Conservation (phyloP, 2,329 filamentous ascomycete genomes). For the Calonectria pseudoreteaudii region DNA sequence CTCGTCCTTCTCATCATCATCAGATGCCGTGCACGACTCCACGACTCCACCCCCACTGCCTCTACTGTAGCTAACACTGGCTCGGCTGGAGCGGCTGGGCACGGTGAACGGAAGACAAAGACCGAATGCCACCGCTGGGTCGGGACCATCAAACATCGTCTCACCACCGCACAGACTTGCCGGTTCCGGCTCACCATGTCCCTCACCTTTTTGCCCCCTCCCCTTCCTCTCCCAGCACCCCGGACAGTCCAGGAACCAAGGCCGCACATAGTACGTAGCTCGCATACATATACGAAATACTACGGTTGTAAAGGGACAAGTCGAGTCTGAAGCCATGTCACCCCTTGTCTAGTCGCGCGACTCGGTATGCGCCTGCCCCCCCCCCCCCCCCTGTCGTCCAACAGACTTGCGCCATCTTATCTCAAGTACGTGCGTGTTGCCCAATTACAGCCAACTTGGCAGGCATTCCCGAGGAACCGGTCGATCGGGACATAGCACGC, state of each 20-base stretch:
- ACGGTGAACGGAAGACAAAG: conserved; percentile 27
- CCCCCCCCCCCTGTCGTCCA: background rate
- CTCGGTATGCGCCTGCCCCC: background rate
- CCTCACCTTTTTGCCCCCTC: background rate
- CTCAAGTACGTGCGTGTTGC: background rate
- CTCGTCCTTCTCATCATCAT: conserved; percentile 4
- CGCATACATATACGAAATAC: conserved; percentile 23
- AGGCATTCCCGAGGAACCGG: conserved; percentile 21
- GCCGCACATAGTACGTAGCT: background rate
- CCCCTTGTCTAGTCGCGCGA: conserved; percentile 7
- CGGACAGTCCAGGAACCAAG: conserved; percentile 3
- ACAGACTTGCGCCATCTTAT: conserved; percentile 1
- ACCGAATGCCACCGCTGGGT: conserved; percentile 15
- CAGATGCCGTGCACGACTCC: conserved; percentile 18
- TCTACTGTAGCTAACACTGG: background rate
- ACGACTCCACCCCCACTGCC: conserved; percentile 24
- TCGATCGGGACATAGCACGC: conserved; percentile 25
- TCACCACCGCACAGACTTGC: conserved; percentile 16
- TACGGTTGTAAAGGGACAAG: background rate
- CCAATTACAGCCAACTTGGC: conserved; percentile 18
- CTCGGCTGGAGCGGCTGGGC: conserved; percentile 13
- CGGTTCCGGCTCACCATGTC: conserved; percentile 19
- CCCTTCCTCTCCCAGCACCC: background rate
- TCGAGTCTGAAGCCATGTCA: background rate
- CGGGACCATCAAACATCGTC: conserved; percentile 7